A percentile compares a stretch with the other conserved stretches of the same genome.
Conservation (phyloP, 345 rosid species). For the Boechera stricta region DNA sequence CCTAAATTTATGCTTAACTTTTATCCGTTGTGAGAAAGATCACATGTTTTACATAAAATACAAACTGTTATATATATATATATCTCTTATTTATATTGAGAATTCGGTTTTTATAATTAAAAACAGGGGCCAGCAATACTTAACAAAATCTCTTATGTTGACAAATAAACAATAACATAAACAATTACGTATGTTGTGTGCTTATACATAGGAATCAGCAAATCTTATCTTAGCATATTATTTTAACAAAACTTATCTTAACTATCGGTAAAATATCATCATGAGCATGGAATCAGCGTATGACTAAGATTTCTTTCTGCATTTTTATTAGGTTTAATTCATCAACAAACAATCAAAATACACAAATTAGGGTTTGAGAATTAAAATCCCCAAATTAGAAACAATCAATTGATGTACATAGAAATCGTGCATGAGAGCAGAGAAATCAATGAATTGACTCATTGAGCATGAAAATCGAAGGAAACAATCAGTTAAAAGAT, state of each 20-base stretch:
- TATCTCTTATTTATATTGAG: background rate
- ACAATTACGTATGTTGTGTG: constrained; percentile 30
- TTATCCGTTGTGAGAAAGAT: background rate
- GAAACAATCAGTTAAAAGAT: too few relatives aligned
- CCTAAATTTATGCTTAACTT: too few relatives aligned
- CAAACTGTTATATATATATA: background rate
- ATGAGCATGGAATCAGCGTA: constrained; percentile 40
- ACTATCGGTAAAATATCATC: constrained; percentile 32
- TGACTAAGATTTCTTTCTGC: constrained; percentile 30
- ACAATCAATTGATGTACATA: too few relatives aligned
- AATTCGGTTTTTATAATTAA: background rate
- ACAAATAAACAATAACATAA: background rate
- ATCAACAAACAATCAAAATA: background rate
- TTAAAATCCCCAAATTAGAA: too few relatives aligned
- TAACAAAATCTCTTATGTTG: background rate
- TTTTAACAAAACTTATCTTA: constrained; percentile 11
- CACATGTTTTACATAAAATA: background rate
- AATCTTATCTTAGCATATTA: constrained; percentile 32
- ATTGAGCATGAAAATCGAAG: too few relatives aligned
- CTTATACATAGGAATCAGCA: constrained; percentile 37
- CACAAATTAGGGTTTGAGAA: too few relatives aligned
- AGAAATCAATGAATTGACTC: too few relatives aligned
- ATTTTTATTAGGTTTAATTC: background rate
- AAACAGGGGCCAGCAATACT: background rate
- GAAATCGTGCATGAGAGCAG: too few relatives aligned